Percentiles rank a stretch among this genome's conserved stretches.
These are phyloP conservation scores for Apophysomyces variabilis DNA, from an alignment of 371 early-diverging fungal genomes.

Conservation along the genomic window DNA sequence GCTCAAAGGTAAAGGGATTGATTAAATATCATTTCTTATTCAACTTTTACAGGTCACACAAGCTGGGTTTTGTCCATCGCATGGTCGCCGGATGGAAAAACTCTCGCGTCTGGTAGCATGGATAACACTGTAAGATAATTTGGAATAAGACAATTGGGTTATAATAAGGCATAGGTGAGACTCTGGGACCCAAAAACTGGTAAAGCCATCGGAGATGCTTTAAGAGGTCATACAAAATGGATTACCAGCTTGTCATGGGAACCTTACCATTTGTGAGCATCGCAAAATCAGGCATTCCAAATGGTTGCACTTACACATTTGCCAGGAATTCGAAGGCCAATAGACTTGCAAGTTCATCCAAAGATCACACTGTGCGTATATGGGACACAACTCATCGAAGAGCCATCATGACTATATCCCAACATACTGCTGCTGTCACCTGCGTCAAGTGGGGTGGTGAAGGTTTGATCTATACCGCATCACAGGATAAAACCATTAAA, in stretches of 20 bases:
- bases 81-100: conserved; percentile 90
- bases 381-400: conserved; percentile 90
- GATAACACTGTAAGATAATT: conserved; percentile 79
- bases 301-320: conserved; percentile 14
- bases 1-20: conserved; percentile 42
- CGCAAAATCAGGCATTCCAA: background rate
- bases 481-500: conserved; percentile 92
- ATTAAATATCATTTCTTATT: conserved; percentile 1
- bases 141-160: background rate
- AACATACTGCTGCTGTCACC: conserved; percentile 92
- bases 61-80: conserved; percentile 95
- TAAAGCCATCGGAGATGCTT: conserved; percentile 76
- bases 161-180: conserved; percentile 39
- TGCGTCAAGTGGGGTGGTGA: conserved; percentile 96
- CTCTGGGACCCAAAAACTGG: conserved; percentile 91
- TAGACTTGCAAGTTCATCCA: conserved; percentile 90
- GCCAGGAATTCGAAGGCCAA: conserved; percentile 72
- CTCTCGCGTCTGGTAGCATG: conserved; percentile 93
- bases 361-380: conserved; percentile 95
- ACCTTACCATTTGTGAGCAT: conserved; percentile 79
- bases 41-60: conserved; percentile 69
- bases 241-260: conserved; percentile 94
- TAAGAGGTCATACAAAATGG: conserved; percentile 88
- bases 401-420: conserved; percentile 78
- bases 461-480: conserved; percentile 90